Evolutionary conservation across 345 rosid genomes (phyloP), one percentile per base, ranked within the genome.

Genomic region (Brassica juncea): DNA sequence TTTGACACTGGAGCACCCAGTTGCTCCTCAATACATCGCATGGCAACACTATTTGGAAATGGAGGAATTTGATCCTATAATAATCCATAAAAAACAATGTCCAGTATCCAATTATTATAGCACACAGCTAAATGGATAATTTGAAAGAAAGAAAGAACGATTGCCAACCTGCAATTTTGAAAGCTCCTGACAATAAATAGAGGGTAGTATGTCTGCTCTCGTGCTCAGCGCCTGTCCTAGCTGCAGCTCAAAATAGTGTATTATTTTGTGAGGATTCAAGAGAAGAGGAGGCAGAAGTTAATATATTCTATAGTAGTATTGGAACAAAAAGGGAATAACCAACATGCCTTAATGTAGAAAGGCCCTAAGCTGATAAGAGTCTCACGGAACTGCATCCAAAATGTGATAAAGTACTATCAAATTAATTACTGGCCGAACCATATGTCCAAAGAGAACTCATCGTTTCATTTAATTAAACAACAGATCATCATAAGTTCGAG

Each of bases 141-240:
- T 35, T 73, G 30, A 34, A 49, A 25, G 66, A 77, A 69, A 64
- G 19, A 77, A 71, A 42, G 14, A 77, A 72, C 32, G 44, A 28
- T 16, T 27, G 6, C 25, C 8, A 34, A 91, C 98, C 94, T 95
- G 99, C 84, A 95, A 87, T 81, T 95, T 91, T 21, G 92, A 87
- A 84, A 95, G 99, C 86, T 95, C 99, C 79, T 89, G 92, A 80
- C 96, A 93, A 71, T 93, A 95, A 28, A 93, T 80, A 49, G 87
- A 72, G 8, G 99, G 92, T 82, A 95, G 85, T 85, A 95, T 86
- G 83, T 95, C 97, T 63, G 96, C 89, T 82, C 98, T 93, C 11
- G 97, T 95, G 89, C 98, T 93, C 77, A 93, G 86, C 67, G 96
- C 98, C 89, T 95, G 99, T 57, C 98, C 98, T 10, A 95, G 95